phyloP scores from a whole-genome alignment of 148 eudicot genomes.

The Cornus suecica region DNA sequence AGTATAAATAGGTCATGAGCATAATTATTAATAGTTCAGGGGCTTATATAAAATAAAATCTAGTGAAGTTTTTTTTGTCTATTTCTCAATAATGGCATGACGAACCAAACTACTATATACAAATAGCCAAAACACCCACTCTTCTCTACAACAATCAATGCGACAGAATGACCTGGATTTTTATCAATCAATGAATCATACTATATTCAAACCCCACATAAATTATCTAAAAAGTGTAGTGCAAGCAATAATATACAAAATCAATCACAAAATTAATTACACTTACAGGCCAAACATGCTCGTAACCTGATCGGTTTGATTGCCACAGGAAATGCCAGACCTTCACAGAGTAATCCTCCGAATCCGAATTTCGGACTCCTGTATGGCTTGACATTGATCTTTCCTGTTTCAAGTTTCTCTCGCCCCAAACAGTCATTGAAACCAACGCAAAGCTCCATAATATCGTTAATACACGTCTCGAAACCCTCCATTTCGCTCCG shows the following conservation, averaged over 20 bases:
- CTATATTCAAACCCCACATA: too few species aligned
- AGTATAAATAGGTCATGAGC: too few species aligned
- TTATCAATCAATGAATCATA: neutral
- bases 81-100: neutral
- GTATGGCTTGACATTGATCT: constrained; percentile 2
- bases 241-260: neutral
- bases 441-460: constrained; percentile 45
- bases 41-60: too few species aligned
- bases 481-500: constrained; percentile 36
- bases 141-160: neutral
- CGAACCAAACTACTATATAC: neutral
- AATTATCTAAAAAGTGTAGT: too few species aligned
- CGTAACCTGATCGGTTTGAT: neutral
- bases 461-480: constrained; percentile 35
- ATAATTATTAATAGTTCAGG: too few species aligned
- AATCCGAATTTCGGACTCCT: neutral
- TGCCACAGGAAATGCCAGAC: neutral
- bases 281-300: constrained; percentile 4
- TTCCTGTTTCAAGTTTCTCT: constrained; percentile 40
- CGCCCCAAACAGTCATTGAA: constrained; percentile 59
- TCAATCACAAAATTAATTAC: neutral
- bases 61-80: neutral
- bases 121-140: neutral
- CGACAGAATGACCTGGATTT: neutral
- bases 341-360: neutral